Evolutionary conservation across 192 early-diverging fungal species (phyloP), one percentile per base, ranked within the genome.

Genomic region (Gryganskiella cystojenkinii): DNA sequence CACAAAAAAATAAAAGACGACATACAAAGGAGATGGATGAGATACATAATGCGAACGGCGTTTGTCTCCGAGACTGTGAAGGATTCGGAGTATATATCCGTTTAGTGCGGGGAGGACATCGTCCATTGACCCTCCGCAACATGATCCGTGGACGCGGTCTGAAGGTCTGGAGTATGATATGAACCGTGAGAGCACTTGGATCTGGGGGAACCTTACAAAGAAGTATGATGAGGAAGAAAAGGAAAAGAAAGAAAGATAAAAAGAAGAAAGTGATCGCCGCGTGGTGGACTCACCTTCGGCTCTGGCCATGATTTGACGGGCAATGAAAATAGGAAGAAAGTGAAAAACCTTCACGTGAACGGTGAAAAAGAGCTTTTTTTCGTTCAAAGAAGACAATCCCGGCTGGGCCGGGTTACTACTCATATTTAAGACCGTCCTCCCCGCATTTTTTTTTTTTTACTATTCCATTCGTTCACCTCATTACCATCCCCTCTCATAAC

Each of bases 271-370:
- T 6, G 47, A 50, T 20, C 19, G 47, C 5, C 47, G 43, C 43
- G n/a, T n/a, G n/a, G n/a, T n/a, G n/a, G n/a, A n/a, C 30, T 43
- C 54, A 7, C 19, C 37, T 50, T 60, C 67, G 67, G 67, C 67
- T 70, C 47, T 51, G 66, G 45, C 55, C 31, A 22, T 68, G 66
- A 68, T 68, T 68, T 28, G 64, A 28, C 24, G 33, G 19, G 34
- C 14, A 54, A 22, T 30, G 17, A 55, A 14, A 55, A 4, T 30
- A 15, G 28, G 13, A 30, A 4, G 5, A 15, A 5, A 5, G 13
- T 3, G 10, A 6, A 3, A 31, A 50, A 61, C 15, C 59, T 63
- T 50, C 61, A 63, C 47, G 47, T 52, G 61, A 63, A 63, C 46
- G 33, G 30, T 15, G 3, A 53, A 15, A 5, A 49, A 19, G 35